These are phyloP conservation scores for Scenedesmus sp. DNA, from an alignment of 163 green algal genomes.

Conservation along the genomic window DNA sequence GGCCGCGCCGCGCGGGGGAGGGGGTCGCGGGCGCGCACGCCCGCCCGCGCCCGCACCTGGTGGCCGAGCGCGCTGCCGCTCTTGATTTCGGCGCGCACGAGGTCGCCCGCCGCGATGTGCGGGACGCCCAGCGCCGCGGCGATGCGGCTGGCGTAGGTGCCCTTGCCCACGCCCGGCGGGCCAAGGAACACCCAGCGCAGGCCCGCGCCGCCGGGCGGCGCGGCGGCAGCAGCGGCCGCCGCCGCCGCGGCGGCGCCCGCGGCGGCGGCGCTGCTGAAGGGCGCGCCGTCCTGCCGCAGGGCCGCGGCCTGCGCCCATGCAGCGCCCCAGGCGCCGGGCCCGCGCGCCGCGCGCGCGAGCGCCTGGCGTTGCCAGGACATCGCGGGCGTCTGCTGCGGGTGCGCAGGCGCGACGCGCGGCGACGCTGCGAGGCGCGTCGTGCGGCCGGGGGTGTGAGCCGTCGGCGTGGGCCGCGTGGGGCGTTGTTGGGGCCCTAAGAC, in stretches of 20 bases:
- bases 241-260: not conserved
- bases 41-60: conserved; percentile 57
- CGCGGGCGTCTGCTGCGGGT: no score
- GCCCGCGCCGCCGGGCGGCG: not conserved
- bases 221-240: not conserved
- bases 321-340: no score
- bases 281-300: not conserved
- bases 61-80: conserved; percentile 67
- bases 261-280: conserved; percentile 19
- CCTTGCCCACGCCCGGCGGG: conserved; percentile 96
- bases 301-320: no score
- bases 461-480: no score
- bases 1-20: no score
- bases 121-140: conserved; percentile 79
- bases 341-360: no score
- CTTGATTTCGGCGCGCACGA: conserved; percentile 92
- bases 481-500: no score
- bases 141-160: conserved; percentile 92
- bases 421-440: no score
- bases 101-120: conserved; percentile 95
- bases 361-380: no score
- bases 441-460: no score
- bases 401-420: no score
- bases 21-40: not conserved
- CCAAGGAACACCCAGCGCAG: conserved; percentile 87